phyloP scores from a whole-genome alignment of 352 stramenopile species.

The Phytophthora vignae region DNA sequence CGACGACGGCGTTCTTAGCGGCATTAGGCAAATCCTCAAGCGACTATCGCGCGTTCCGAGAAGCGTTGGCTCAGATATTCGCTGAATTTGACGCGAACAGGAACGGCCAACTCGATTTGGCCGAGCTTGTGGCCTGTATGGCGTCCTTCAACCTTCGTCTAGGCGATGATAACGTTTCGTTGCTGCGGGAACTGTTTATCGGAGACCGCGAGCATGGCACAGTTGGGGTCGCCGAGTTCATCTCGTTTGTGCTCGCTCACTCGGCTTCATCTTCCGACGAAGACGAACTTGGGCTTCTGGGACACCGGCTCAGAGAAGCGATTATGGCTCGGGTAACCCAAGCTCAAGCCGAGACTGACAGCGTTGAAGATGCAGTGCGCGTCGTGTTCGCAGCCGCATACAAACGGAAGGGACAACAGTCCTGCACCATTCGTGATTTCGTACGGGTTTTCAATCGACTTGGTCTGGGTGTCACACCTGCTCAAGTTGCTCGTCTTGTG shows the following conservation, averaged over 20 bases:
- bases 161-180: slow-evolving; percentile 45
- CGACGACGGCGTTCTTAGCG: slow-evolving; percentile 44
- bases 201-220: slow-evolving; percentile 37
- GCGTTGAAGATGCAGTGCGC: slow-evolving; percentile 62
- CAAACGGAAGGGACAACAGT: slow-evolving; percentile 28
- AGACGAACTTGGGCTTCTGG: slow-evolving; percentile 63
- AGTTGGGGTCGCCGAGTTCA: slow-evolving; percentile 73
- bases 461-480: slow-evolving; percentile 48
- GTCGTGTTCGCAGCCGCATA: slow-evolving; percentile 63
- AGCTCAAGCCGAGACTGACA: slow-evolving; percentile 44
- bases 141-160: slow-evolving; percentile 55
- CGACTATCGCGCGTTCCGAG: slow-evolving; percentile 63
- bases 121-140: slow-evolving; percentile 64
- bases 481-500: slow-evolving; percentile 64
- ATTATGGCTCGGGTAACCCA: slow-evolving; percentile 51
- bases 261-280: slow-evolving; percentile 19
- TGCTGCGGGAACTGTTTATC: slow-evolving; percentile 69
- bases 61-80: slow-evolving; percentile 63
- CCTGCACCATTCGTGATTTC: slow-evolving; percentile 48
- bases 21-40: slow-evolving; percentile 26
- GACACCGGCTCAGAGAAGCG: slow-evolving; percentile 50
- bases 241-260: slow-evolving; percentile 71
- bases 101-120: slow-evolving; percentile 62
- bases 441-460: slow-evolving; percentile 45
- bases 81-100: slow-evolving; percentile 60